Evolutionary conservation across 2,329 filamentous ascomycete genomes (phyloP), one percentile per base, ranked within the genome.

Genomic region (Talaromyces islandicus): DNA sequence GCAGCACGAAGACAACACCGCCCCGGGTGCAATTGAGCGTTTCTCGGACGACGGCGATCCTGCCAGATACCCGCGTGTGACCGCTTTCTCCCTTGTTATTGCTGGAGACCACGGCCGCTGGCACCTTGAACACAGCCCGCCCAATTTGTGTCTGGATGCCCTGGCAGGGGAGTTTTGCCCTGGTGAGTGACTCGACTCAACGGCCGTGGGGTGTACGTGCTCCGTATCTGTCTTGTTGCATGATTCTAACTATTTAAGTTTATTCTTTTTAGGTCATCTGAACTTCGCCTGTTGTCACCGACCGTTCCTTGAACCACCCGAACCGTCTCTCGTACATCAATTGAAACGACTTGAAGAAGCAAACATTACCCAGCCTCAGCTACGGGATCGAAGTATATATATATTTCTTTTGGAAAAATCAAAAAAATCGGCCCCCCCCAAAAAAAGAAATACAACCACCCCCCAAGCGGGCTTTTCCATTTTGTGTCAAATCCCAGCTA

Each of bases 1-100:
- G 19, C 21, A 46, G 19, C 43, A 24, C 24, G 48, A 29, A 17
- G 12, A 52, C 24, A 52, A 52, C 14, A 17, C 48, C 27, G 48
- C 48, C 27, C 7, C 48, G 7, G 21, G 19, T 52, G 24, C 25
- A 52, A 52, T 55, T 56, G 35, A 35, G 29, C 60, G 70, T 73
- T 75, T 66, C 69, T 73, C 65, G 64, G 71, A 73, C 69, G 69
- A 73, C 71, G 65, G 68, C 72, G 68, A 72, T 71, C 63, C 66
- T 65, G 60, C 62, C 58, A 66, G 68, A 67, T 63, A 66, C 62
- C 62, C 55, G 66, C 54, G 62, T 63, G 64, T 64, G 60, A 63
- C 64, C 62, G 29, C 48, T 67, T 63, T 64, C 66, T 63, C 64
- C 66, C 62, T 32, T 43, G 21, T 27, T 59, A 29, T 43, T 30